A percentile compares a stretch with the other conserved stretches of the same genome.
These are phyloP conservation scores for Malus hybrid DNA, from an alignment of 331 rosid species.

Conservation along the genomic window DNA sequence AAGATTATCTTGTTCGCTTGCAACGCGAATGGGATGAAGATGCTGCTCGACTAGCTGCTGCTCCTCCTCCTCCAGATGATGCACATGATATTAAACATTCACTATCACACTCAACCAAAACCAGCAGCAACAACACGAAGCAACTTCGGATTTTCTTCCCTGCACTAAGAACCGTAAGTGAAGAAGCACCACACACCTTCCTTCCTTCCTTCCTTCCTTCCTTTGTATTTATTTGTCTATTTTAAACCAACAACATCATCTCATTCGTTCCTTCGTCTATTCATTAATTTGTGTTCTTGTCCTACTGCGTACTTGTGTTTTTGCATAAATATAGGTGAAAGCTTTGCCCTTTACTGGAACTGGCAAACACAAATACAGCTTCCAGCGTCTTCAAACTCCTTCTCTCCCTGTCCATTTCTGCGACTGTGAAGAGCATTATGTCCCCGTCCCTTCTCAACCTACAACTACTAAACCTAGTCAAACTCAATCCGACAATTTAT, in stretches of 20 bases:
- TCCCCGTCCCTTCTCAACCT: conserved; percentile 14
- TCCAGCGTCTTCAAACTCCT: conserved; percentile 68
- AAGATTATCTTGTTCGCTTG: conserved; percentile 54
- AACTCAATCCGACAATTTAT: not conserved
- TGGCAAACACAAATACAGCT: conserved; percentile 91
- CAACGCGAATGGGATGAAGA: conserved; percentile 60
- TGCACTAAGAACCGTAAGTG: conserved; percentile 49
- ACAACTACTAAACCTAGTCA: conserved; percentile 3
- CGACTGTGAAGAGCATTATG: conserved; percentile 86
- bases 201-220: not conserved
- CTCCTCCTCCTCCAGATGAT: too few species aligned
- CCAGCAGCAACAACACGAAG: conserved; percentile 7
- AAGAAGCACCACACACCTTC: not conserved
- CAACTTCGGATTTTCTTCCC: conserved; percentile 62
- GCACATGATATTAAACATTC: not conserved
- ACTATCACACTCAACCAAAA: not conserved
- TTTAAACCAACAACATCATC: too few species aligned
- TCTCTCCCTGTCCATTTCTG: conserved; percentile 74
- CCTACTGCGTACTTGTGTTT: too few species aligned
- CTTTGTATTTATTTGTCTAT: not conserved
- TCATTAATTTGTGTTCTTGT: too few species aligned
- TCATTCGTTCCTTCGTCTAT: too few species aligned
- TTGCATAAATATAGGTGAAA: conserved; percentile 50
- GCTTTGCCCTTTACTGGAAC: conserved; percentile 72
- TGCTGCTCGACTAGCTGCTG: conserved; percentile 14